phyloP scores from a whole-genome alignment of 2,329 filamentous ascomycete genomes.

The Diaporthe helianthi region DNA sequence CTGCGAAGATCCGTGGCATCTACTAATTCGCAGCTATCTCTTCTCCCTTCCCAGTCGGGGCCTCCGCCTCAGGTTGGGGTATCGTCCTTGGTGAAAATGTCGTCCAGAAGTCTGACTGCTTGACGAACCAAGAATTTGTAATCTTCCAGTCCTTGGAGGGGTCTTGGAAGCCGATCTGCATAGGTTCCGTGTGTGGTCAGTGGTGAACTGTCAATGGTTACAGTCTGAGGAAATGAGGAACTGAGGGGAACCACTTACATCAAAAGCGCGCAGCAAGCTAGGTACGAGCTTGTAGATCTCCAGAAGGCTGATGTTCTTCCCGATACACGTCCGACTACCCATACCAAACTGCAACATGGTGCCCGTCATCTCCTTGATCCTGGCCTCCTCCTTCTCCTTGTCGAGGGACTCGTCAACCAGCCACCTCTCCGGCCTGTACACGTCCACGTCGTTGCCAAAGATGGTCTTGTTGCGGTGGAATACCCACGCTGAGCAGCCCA shows the following conservation, averaged over 20 bases:
- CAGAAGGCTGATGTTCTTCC: slow-evolving; percentile 69
- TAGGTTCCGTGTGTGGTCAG: neutral
- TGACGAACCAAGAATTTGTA: slow-evolving; percentile 69
- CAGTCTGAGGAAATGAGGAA: slow-evolving; percentile 52
- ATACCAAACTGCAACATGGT: slow-evolving; percentile 78
- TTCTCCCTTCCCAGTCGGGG: neutral
- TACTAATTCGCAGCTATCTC: neutral
- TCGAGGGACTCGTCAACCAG: slow-evolving; percentile 51
- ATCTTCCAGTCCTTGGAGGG: slow-evolving; percentile 63
- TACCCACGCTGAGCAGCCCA: slow-evolving; percentile 79
- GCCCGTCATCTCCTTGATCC: slow-evolving; percentile 71
- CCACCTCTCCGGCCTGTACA: slow-evolving; percentile 74
- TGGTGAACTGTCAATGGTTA: slow-evolving; percentile 35
- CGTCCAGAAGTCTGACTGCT: slow-evolving; percentile 62
- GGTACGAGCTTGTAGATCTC: slow-evolving; percentile 71
- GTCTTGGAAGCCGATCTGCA: slow-evolving; percentile 61
- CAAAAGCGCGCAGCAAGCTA: slow-evolving; percentile 68
- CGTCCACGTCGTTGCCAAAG: slow-evolving; percentile 71
- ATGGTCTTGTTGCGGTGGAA: slow-evolving; percentile 72
- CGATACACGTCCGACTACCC: slow-evolving; percentile 73
- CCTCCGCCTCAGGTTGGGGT: slow-evolving; percentile 45
- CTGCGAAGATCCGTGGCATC: neutral
- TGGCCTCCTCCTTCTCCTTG: slow-evolving; percentile 61
- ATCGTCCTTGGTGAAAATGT: slow-evolving; percentile 53
- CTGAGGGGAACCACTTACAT: slow-evolving; percentile 52